Conservation (phyloP, 768 basidiomycete genomes). For the Mycena alexandri region DNA sequence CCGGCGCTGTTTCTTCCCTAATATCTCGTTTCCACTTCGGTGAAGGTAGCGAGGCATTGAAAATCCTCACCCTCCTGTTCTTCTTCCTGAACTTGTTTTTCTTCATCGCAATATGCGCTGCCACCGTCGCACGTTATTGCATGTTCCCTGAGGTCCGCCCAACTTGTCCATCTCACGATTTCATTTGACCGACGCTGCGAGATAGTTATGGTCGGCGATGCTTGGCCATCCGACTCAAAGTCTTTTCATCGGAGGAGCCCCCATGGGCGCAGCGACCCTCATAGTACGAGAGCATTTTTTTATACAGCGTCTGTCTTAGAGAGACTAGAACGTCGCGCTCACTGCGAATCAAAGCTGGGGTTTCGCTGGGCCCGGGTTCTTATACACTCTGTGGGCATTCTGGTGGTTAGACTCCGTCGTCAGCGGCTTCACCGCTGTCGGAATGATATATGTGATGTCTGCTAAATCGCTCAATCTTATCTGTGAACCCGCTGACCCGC, state of each 20-base stretch:
- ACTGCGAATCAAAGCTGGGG: slow-evolving; percentile 53
- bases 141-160: slow-evolving; percentile 49
- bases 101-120: slow-evolving; percentile 57
- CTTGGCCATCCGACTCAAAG: slow-evolving; percentile 63
- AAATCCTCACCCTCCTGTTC: slow-evolving; percentile 58
- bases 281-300: no score
- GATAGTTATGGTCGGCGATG: slow-evolving; percentile 57
- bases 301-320: no score
- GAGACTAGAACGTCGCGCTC: slow-evolving; percentile 56
- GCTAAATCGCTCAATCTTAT: slow-evolving; percentile 2
- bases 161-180: not conserved
- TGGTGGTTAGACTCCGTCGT: slow-evolving; percentile 75
- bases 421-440: slow-evolving; percentile 52
- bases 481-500: slow-evolving; percentile 1
- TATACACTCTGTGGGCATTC: slow-evolving; percentile 66
- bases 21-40: slow-evolving; percentile 64
- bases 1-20: slow-evolving; percentile 63
- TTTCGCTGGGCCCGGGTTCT: slow-evolving; percentile 62
- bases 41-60: slow-evolving; percentile 48
- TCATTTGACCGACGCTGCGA: not conserved
- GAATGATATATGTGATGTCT: slow-evolving; percentile 42
- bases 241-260: slow-evolving; percentile 57
- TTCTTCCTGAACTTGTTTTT: slow-evolving; percentile 59
- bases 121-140: slow-evolving; percentile 55
- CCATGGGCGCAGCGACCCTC: slow-evolving; percentile 68